Conservation (phyloP, 2,329 filamentous ascomycete genomes). For the Neofusicoccum sp. region DNA sequence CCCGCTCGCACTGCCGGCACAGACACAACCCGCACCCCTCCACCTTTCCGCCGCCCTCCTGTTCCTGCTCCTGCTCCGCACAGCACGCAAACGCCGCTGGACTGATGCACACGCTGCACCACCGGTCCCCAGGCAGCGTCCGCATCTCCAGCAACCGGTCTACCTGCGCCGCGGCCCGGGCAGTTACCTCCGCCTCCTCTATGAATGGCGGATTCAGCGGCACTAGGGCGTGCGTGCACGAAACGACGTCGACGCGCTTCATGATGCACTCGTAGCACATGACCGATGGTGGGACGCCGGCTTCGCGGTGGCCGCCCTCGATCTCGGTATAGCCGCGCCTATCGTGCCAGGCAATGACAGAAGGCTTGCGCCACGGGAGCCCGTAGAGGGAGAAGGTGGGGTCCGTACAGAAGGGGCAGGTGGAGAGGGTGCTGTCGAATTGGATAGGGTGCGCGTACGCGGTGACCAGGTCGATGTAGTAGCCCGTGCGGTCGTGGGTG, state of each 20-base stretch:
- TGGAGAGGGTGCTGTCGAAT: conserved; percentile 30
- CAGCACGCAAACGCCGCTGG: conserved; percentile 38
- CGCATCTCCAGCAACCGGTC: conserved; percentile 13
- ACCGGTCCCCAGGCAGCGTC: conserved; percentile 20
- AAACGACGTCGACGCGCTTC: conserved; percentile 32
- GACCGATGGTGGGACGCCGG: conserved; percentile 32
- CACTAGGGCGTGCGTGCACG: conserved; percentile 26
- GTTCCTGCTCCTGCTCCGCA: conserved; percentile 17
- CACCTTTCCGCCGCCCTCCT: conserved; percentile 19
- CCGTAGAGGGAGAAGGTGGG: conserved; percentile 46
- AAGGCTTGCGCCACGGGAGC: conserved; percentile 35
- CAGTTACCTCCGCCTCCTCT: neutral
- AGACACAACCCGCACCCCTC: conserved; percentile 34
- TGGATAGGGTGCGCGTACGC: conserved; percentile 46
- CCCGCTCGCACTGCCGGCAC: conserved; percentile 28
- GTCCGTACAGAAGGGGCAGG: conserved; percentile 48
- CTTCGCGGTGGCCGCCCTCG: conserved; percentile 38
- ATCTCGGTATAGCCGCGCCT: conserved; percentile 44
- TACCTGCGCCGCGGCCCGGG: neutral
- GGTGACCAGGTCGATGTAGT: conserved; percentile 38
- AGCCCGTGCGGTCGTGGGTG: conserved; percentile 29
- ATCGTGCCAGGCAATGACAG: conserved; percentile 39
- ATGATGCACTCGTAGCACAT: conserved; percentile 40
- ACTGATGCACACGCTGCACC: conserved; percentile 42
- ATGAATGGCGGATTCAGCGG: neutral